Evolutionary conservation across 2,329 filamentous ascomycete genomes (phyloP), one percentile per base, ranked within the genome.

Genomic region (Curvularia verruculosa): DNA sequence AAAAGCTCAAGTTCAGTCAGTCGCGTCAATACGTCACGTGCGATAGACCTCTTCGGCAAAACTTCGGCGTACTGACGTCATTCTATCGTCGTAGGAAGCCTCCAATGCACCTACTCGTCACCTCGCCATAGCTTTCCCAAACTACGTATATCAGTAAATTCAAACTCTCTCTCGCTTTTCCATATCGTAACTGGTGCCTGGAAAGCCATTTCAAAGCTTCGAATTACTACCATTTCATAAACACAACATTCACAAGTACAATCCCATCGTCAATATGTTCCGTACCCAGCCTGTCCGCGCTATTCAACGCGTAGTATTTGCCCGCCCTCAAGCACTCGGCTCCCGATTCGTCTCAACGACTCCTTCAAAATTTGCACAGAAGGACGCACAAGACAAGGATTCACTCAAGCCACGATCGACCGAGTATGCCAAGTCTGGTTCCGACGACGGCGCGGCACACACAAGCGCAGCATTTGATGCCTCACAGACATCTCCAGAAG

Each of bases 351-450:
- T 75, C 49, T 66, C 67, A 8, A 69, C 67, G 26, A 67, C 62
- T 5, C 49, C 60, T 10, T 18, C 63, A 19, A 59, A 65, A 5
- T 67, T 64, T 44, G 67, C 78, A 2, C 68, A 71, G 43, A 82
- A 82, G 61, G 77, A 80, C 57, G 60, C 76, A n/a, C 74, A 79
- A 65, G 77, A 78, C 71, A 81, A 80, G 57, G 83, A 88, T 61
- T 82, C 82, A 2, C 82, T 96, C 31, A 85, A 89, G 56, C 86
- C 89, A 0, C 81, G 85, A 31, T 77, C 83, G 2, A 85, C 83
- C 52, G 90, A 96, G 72, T 85, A 88, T 76, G 85, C 85, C 55
- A 86, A 88, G 70, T 87, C 85, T 48, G 89, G 86, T 3, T 85
- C 85, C 0, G 90, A 87, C 63, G 79, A 87, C 41, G 77, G 79